Conservation (phyloP, 2,329 filamentous ascomycete genomes). For the Aspergillus sp. region DNA sequence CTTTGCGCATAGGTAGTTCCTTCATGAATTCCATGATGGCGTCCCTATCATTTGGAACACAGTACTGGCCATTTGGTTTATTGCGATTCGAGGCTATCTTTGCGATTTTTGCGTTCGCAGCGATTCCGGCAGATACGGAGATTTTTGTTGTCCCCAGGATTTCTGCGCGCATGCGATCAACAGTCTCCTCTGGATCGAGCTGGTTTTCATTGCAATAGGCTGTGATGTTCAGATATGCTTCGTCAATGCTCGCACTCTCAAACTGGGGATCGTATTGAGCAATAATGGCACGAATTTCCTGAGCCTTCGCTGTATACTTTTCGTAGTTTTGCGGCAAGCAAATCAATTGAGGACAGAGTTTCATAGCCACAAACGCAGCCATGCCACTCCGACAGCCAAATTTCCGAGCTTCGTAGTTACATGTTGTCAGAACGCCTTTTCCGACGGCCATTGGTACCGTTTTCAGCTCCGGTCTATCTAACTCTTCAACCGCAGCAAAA, state of each 20-base stretch:
- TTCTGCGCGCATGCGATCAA: conserved; percentile 74
- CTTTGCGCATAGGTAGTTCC: conserved; percentile 79
- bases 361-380: conserved; percentile 93
- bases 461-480: conserved; percentile 79
- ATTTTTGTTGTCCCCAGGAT: conserved; percentile 75
- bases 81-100: conserved; percentile 96
- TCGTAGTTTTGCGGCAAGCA: conserved; percentile 81
- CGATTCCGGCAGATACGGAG: conserved; percentile 91
- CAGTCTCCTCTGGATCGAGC: conserved; percentile 69
- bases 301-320: conserved; percentile 88
- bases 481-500: conserved; percentile 88
- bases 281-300: conserved; percentile 79
- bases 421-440: conserved; percentile 66
- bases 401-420: conserved; percentile 86
- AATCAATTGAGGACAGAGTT: conserved; percentile 83
- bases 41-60: conserved; percentile 68
- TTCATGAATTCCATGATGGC: conserved; percentile 85
- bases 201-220: conserved; percentile 72
- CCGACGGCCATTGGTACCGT: conserved; percentile 90
- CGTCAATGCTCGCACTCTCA: conserved; percentile 91
- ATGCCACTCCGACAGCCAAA: conserved; percentile 93
- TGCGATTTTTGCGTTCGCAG: conserved; percentile 86
- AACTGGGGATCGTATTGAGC: conserved; percentile 87
- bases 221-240: conserved; percentile 95
- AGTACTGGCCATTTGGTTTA: conserved; percentile 92